These are phyloP conservation scores for Aureobasidium leucospermi DNA, from an alignment of 2,329 filamentous ascomycete genomes.

Conservation along the genomic window DNA sequence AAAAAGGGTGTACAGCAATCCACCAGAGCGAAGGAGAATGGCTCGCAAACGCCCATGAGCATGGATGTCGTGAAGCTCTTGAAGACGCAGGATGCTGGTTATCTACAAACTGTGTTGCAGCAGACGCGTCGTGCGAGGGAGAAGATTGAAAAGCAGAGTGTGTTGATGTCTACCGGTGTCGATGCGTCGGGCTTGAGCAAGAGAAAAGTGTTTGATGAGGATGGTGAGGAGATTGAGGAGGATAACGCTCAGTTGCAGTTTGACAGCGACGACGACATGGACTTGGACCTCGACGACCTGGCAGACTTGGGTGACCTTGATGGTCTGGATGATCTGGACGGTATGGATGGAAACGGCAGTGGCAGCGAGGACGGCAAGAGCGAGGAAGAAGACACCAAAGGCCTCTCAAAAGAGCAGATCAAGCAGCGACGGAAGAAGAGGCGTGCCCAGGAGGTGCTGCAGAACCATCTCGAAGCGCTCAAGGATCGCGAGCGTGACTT, in stretches of 20 bases:
- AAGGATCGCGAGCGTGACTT: slow-evolving; percentile 50
- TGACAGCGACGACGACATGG: slow-evolving; percentile 20
- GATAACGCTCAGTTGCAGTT: background rate
- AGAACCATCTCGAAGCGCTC: slow-evolving; percentile 45
- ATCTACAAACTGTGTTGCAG: slow-evolving; percentile 52
- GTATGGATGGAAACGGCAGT: background rate
- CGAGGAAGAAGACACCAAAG: slow-evolving; percentile 21
- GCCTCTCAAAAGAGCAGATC: slow-evolving; percentile 33
- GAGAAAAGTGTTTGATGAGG: slow-evolving; percentile 33
- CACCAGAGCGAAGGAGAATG: slow-evolving; percentile 38
- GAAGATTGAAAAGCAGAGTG: slow-evolving; percentile 35
- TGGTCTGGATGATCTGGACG: slow-evolving; percentile 10
- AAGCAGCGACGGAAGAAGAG: slow-evolving; percentile 42
- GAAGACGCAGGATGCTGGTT: slow-evolving; percentile 59
- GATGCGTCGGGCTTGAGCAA: slow-evolving; percentile 27
- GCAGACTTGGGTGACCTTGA: slow-evolving; percentile 12
- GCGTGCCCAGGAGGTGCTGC: slow-evolving; percentile 42
- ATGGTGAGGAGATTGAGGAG: slow-evolving; percentile 21
- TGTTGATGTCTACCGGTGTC: slow-evolving; percentile 32
- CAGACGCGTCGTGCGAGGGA: slow-evolving; percentile 47
- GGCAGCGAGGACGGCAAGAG: slow-evolving; percentile 17
- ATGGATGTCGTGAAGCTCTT: slow-evolving; percentile 55
- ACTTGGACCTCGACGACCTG: slow-evolving; percentile 17
- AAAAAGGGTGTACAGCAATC: slow-evolving; percentile 39
- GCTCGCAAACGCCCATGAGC: slow-evolving; percentile 29